Evolutionary conservation across 495 filamentous ascomycete genomes (phyloP).

Genomic region (Talaromyces liani): DNA sequence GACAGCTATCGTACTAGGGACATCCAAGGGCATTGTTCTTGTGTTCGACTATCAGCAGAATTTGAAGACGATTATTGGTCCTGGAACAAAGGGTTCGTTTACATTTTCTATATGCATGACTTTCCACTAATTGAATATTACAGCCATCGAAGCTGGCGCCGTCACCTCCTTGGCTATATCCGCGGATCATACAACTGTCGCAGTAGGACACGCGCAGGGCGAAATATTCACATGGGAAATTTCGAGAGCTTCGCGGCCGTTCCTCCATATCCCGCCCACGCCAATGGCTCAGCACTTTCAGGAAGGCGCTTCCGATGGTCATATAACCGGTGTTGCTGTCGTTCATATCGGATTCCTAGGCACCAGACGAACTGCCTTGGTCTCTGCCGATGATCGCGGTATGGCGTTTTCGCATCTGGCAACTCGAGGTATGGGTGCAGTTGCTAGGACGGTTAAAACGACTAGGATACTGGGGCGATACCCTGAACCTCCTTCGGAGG

Average conservation of each 20-base stretch:
- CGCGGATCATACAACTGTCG: constrained; percentile 86
- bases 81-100: constrained; percentile 78
- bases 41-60: constrained; percentile 97
- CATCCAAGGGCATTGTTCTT: constrained; percentile 86
- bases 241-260: constrained; percentile 68
- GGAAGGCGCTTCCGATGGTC: constrained; percentile 54
- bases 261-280: constrained; percentile 78
- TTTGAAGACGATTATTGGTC: constrained; percentile 84
- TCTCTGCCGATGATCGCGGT: constrained; percentile 90
- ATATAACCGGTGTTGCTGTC: constrained; percentile 66
- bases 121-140: constrained; percentile 9
- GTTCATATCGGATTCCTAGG: constrained; percentile 94
- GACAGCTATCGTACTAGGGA: constrained; percentile 83
- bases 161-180: constrained; percentile 85
- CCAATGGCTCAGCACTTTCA: constrained; percentile 54
- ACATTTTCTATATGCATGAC: not conserved
- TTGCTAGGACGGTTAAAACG: constrained; percentile 80
- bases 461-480: constrained; percentile 89
- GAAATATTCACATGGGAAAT: constrained; percentile 98
- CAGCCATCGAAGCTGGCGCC: constrained; percentile 84
- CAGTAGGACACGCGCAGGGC: constrained; percentile 80
- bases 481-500: constrained; percentile 51
- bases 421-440: constrained; percentile 78
- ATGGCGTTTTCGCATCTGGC: constrained; percentile 99
- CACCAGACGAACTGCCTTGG: constrained; percentile 88